Conservation (phyloP, 805 yeast species). For the Cyberlindnera veronae region DNA sequence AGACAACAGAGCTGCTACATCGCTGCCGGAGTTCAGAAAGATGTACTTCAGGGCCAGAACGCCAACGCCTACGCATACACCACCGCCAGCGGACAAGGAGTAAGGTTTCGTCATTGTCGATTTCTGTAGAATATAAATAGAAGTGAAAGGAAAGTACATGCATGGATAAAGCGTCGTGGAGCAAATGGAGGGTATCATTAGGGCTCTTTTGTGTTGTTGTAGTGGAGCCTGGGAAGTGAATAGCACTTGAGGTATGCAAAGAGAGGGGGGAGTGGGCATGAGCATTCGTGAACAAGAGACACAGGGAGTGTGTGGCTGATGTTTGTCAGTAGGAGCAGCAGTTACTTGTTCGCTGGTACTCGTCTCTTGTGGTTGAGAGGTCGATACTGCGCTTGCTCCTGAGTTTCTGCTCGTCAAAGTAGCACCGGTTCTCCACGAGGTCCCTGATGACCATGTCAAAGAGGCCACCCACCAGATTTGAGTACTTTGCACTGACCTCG, state of each 20-base stretch:
- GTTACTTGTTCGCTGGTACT: constrained; percentile 18
- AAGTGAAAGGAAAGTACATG: background rate
- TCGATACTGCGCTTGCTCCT: constrained; percentile 28
- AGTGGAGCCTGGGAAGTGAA: background rate
- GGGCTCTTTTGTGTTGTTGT: background rate
- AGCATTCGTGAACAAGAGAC: constrained; percentile 7
- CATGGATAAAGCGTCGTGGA: background rate
- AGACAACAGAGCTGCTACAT: constrained; percentile 33
- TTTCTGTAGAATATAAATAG: background rate
- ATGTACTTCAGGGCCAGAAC: constrained; percentile 25
- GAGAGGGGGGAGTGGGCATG: constrained; percentile 6
- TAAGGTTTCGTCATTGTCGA: background rate
- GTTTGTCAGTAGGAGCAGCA: constrained; percentile 27
- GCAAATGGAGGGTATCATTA: background rate
- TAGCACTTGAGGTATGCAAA: background rate
- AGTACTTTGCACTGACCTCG: constrained; percentile 46
- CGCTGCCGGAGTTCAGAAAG: constrained; percentile 27
- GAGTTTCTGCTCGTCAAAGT: constrained; percentile 30
- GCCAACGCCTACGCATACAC: constrained; percentile 6
- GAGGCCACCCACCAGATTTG: constrained; percentile 35
- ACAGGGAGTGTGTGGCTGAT: background rate
- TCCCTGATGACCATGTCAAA: constrained; percentile 38
- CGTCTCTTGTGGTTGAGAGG: constrained; percentile 25
- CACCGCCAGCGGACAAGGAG: background rate
- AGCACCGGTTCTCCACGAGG: constrained; percentile 38